Base-by-base conservation (phyloP, 345 rosid genomes). In the Kandelia obovata region DNA sequence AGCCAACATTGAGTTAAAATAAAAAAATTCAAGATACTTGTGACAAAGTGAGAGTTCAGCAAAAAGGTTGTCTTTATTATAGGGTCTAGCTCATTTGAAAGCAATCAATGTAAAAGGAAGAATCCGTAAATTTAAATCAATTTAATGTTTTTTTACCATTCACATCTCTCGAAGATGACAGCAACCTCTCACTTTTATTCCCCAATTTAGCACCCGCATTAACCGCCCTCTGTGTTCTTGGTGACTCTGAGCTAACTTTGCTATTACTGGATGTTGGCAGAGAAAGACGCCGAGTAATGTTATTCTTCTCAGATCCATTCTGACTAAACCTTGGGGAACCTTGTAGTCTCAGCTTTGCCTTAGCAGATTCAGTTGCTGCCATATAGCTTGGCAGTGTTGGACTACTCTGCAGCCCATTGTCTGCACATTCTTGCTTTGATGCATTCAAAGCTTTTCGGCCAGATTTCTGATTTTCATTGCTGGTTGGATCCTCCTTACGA, bases 301-400 rank as follows among this genome's bases (percentile, higher is more conserved):
- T 87, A 70, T 58, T 79, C 83, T 85, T 89, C 73, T 89, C 97
- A 62, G 80, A 71, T 34, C 65, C 81, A 0, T 91, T 96, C 68
- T 85, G 90, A 73, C 82, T 82, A 43, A 86, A 69, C 71, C 80
- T 78, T 60, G 89, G 92, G 56, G 98, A 91, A 56, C 89, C 90
- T 78, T 89, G 96, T 13, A 81, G 82, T 78, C 91, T 88, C 77
- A 89, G 82, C 74, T 93, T 91, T 65, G 96, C 98, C 87, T 89
- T 93, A 1, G 94, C 98, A 26, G 97, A 91, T 83, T 78, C 83
- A 59, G 98, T 93, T 58, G 96, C 97, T 75, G 84, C 88, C 98
- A 93, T 91, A 76, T 89, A 93, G 82, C 97, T 91, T 35, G 98
- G 98, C 52, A 91, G 58, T 31, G 85, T 30, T 0, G 89, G 91